phyloP scores from a whole-genome alignment of 257 asterid species.

The Eustoma russellianum region DNA sequence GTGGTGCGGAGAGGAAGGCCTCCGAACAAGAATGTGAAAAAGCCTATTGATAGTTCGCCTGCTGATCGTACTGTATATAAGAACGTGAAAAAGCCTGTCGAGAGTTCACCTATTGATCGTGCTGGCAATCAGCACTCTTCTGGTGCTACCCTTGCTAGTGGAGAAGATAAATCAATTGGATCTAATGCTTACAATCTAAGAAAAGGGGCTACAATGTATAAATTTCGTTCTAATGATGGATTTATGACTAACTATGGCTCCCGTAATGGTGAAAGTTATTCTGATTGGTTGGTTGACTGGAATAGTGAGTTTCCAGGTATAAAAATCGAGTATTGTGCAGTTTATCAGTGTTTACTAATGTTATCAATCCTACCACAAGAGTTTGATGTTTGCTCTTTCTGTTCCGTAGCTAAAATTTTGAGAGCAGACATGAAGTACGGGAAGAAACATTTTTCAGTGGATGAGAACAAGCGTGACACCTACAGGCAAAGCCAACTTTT shows the following conservation, averaged over 20 bases:
- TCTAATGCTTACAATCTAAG: slow-evolving; percentile 74
- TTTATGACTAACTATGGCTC: slow-evolving; percentile 40
- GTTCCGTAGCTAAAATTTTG: slow-evolving; percentile 62
- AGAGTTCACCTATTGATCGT: slow-evolving; percentile 44
- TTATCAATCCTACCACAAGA: not conserved
- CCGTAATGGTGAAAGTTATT: slow-evolving; percentile 57
- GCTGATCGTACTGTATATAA: slow-evolving; percentile 40
- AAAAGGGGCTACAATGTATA: slow-evolving; percentile 42
- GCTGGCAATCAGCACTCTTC: slow-evolving; percentile 47
- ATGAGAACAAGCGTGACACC: slow-evolving; percentile 85
- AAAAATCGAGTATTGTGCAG: slow-evolving; percentile 1
- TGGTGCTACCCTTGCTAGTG: slow-evolving; percentile 45
- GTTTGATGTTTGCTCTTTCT: slow-evolving; percentile 1
- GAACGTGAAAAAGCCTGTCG: slow-evolving; percentile 51
- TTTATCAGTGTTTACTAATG: slow-evolving; percentile 1
- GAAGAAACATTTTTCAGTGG: slow-evolving; percentile 59
- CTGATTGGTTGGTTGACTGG: slow-evolving; percentile 77
- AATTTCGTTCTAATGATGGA: slow-evolving; percentile 41
- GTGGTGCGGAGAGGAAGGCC: slow-evolving; percentile 97
- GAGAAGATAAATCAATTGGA: slow-evolving; percentile 51
- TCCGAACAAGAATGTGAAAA: slow-evolving; percentile 67
- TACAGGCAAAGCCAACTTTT: slow-evolving; percentile 42
- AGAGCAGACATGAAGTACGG: slow-evolving; percentile 94
- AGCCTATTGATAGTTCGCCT: slow-evolving; percentile 46
- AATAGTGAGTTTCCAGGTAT: slow-evolving; percentile 91